These are phyloP conservation scores for Sugiyamaella chiloensis DNA, from an alignment of 805 yeast genomes.

Conservation along the genomic window DNA sequence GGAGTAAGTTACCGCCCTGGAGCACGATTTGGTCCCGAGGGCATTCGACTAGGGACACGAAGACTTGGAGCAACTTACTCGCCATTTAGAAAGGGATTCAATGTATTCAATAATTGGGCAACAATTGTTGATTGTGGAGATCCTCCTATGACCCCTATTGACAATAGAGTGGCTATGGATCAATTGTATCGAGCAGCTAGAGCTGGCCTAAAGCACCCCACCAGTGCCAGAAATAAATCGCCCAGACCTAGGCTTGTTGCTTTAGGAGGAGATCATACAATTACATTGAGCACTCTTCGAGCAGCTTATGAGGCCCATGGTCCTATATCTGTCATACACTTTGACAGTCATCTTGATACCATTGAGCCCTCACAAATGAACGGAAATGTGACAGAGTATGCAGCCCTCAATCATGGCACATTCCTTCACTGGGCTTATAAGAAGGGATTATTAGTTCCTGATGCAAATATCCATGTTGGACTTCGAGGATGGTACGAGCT, in stretches of 20 bases:
- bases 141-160: constrained; percentile 63
- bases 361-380: constrained; percentile 65
- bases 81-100: background rate
- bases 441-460: constrained; percentile 52
- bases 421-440: constrained; percentile 69
- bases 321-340: constrained; percentile 64
- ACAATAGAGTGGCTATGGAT: constrained; percentile 55
- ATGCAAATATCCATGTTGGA: constrained; percentile 55
- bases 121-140: constrained; percentile 58
- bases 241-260: constrained; percentile 49
- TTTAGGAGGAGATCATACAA: constrained; percentile 77
- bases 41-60: constrained; percentile 41
- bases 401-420: constrained; percentile 64
- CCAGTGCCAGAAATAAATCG: constrained; percentile 38
- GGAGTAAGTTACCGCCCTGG: constrained; percentile 76
- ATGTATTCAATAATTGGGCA: background rate
- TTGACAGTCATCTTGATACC: constrained; percentile 68
- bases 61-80: constrained; percentile 26
- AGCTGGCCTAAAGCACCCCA: constrained; percentile 36
- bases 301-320: constrained; percentile 59
- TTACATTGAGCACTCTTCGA: constrained; percentile 66
- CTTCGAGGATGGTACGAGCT: constrained; percentile 49
- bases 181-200: constrained; percentile 52
- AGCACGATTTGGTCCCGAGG: constrained; percentile 71
- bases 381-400: constrained; percentile 58